Evolutionary conservation across 2,329 filamentous ascomycete species (phyloP).

Genomic region (Didymella exigua): DNA sequence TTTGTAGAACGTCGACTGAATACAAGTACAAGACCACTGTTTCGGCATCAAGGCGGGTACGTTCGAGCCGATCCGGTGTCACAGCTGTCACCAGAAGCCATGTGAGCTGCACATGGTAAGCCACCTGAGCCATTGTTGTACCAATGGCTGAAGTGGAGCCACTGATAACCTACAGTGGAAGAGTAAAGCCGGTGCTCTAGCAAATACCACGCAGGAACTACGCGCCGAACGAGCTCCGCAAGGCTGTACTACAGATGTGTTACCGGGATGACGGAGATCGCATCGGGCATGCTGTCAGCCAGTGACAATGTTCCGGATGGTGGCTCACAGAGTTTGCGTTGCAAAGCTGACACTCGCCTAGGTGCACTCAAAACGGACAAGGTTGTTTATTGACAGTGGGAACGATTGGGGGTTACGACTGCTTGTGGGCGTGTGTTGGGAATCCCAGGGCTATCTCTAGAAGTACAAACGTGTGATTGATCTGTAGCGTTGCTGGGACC

Average conservation of each 20-base stretch:
- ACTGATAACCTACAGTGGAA: slow-evolving; percentile 4
- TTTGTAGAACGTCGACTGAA: not conserved
- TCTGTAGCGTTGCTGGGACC: not conserved
- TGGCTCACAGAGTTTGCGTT: not conserved
- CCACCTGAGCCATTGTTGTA: slow-evolving; percentile 27
- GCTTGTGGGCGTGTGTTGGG: not conserved
- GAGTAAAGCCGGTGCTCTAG: not conserved
- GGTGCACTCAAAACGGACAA: not conserved
- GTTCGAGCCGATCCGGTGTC: slow-evolving; percentile 39
- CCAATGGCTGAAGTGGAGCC: slow-evolving; percentile 15
- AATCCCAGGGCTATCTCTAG: not conserved
- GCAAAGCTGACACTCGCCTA: slow-evolving; percentile 2
- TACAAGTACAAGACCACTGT: slow-evolving; percentile 23
- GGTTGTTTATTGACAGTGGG: slow-evolving; percentile 3
- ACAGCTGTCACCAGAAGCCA: slow-evolving; percentile 43
- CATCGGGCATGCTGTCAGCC: slow-evolving; percentile 6
- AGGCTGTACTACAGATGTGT: slow-evolving; percentile 20
- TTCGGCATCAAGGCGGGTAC: slow-evolving; percentile 19
- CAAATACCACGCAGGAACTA: slow-evolving; percentile 34
- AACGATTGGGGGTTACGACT: not conserved
- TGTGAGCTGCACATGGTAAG: slow-evolving; percentile 37
- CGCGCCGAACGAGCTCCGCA: slow-evolving; percentile 30
- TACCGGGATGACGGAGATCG: slow-evolving; percentile 11
- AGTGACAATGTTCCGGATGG: not conserved
- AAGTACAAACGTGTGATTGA: not conserved